These are phyloP conservation scores for Cicer judaicum DNA, from an alignment of 306 rosid genomes.

Conservation along the genomic window DNA sequence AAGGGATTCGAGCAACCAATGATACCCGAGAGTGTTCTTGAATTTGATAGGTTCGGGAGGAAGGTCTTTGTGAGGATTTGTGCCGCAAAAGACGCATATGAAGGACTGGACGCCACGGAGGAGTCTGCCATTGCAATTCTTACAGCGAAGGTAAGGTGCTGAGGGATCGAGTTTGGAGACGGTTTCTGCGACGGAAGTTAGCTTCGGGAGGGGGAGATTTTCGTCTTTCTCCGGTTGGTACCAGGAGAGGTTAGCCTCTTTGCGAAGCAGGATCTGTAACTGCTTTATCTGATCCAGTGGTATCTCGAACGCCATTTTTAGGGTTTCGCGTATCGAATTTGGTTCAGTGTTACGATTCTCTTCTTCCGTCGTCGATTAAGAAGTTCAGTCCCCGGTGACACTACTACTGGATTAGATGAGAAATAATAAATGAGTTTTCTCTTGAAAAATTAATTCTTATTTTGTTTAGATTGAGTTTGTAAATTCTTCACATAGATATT, in stretches of 20 bases:
- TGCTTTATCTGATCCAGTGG: conserved; percentile 72
- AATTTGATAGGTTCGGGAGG: conserved; percentile 83
- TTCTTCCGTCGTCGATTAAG: background rate
- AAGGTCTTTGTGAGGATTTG: conserved; percentile 58
- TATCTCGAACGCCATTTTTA: conserved; percentile 72
- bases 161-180: conserved; percentile 77
- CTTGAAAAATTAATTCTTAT: no score
- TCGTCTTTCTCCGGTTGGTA: conserved; percentile 62
- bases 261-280: conserved; percentile 69
- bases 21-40: conserved; percentile 66
- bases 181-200: conserved; percentile 68
- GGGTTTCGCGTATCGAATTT: conserved; percentile 31
- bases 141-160: conserved; percentile 79
- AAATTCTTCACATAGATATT: no score
- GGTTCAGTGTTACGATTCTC: background rate
- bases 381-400: no score
- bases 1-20: conserved; percentile 78
- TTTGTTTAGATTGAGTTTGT: no score
- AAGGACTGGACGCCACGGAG: conserved; percentile 69
- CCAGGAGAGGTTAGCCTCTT: conserved; percentile 67
- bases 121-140: conserved; percentile 74
- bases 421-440: no score
- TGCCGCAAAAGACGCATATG: conserved; percentile 78
- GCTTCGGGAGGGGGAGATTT: conserved; percentile 57
- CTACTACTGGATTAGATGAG: no score